phyloP scores from a whole-genome alignment of 768 basidiomycete genomes.

The Tulasnella calospora region DNA sequence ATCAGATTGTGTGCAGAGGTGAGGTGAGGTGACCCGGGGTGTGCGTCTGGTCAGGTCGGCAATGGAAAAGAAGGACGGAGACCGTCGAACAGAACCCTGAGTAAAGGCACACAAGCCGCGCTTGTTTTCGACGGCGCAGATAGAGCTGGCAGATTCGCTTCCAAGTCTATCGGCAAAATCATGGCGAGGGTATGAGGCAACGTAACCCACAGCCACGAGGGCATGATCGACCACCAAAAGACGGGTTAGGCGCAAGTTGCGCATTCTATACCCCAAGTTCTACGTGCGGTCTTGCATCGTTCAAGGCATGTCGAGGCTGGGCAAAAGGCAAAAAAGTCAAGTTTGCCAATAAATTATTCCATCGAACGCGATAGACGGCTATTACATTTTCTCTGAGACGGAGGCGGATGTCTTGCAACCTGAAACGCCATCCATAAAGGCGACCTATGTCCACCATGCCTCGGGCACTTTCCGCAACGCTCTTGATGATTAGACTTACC shows the following conservation, averaged over 20 bases:
- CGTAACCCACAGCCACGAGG: neutral
- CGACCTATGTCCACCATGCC: too few species aligned
- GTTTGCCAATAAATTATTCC: too few species aligned
- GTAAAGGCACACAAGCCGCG: neutral
- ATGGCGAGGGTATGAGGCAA: neutral
- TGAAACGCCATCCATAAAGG: too few species aligned
- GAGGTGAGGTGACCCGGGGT: neutral
- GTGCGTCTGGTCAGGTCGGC: neutral
- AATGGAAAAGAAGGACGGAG: neutral
- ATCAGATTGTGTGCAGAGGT: neutral
- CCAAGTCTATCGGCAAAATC: neutral
- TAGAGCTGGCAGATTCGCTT: conserved; percentile 4
- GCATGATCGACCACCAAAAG: neutral
- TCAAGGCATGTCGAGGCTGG: neutral
- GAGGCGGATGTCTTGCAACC: too few species aligned
- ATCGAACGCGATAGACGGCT: too few species aligned
- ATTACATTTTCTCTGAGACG: too few species aligned
- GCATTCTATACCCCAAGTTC: neutral
- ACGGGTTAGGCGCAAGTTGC: neutral
- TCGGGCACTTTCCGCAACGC: too few species aligned
- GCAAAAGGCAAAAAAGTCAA: too few species aligned
- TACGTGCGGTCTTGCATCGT: neutral
- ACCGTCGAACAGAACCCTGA: conserved; percentile 4
- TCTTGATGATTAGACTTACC: too few species aligned
- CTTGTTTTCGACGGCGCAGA: neutral